phyloP scores from a whole-genome alignment of 345 rosid species.

The Eucalyptus fibrosa region DNA sequence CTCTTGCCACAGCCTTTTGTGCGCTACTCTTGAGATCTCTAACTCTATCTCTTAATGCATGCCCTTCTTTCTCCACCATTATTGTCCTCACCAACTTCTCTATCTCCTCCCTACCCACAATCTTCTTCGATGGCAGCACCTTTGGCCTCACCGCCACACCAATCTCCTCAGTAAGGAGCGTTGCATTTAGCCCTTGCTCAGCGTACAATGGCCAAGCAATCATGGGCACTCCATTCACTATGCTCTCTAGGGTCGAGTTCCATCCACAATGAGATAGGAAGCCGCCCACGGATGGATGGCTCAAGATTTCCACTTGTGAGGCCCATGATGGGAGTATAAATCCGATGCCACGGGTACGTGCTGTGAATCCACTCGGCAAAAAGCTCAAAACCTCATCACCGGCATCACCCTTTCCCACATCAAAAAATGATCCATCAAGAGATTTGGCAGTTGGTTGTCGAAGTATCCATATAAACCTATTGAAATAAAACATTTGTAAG shows the following conservation, averaged over 20 bases:
- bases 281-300: conserved; percentile 50
- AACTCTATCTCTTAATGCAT: conserved; percentile 20
- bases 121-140: neutral
- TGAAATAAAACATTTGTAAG: neutral
- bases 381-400: neutral
- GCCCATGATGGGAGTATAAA: conserved; percentile 43
- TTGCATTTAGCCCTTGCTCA: neutral
- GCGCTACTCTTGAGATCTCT: conserved; percentile 11
- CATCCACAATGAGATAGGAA: conserved; percentile 66
- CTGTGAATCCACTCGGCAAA: conserved; percentile 44
- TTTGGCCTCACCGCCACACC: conserved; percentile 22
- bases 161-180: conserved; percentile 30
- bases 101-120: conserved; percentile 31
- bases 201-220: neutral
- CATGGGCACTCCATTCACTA: too few relatives aligned
- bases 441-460: neutral
- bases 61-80: conserved; percentile 31
- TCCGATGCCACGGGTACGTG: conserved; percentile 17
- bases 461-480: neutral
- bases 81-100: conserved; percentile 18
- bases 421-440: neutral
- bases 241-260: too few relatives aligned
- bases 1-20: conserved; percentile 4
- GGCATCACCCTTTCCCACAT: neutral
- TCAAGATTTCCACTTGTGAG: conserved; percentile 42